These are phyloP conservation scores for Mycocentrospora acerina DNA, from an alignment of 2,329 filamentous ascomycete genomes.

Conservation along the genomic window DNA sequence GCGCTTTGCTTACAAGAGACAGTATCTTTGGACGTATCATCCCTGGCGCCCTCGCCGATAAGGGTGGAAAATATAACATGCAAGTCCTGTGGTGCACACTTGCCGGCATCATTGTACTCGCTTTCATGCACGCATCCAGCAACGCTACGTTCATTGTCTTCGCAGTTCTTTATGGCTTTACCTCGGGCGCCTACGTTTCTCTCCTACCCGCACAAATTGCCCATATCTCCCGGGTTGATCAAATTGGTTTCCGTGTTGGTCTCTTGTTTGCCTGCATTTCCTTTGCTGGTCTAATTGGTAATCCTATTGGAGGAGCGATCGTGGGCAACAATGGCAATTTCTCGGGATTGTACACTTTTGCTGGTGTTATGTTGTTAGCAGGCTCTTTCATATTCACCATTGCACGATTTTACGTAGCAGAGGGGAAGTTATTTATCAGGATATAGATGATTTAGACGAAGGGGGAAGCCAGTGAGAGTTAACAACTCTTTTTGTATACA, in stretches of 20 bases:
- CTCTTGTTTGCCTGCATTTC: slow-evolving; percentile 50
- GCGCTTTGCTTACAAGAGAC: slow-evolving; percentile 38
- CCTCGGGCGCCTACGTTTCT: slow-evolving; percentile 55
- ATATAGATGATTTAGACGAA: too few relatives aligned
- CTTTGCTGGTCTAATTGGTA: slow-evolving; percentile 51
- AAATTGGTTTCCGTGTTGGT: slow-evolving; percentile 60
- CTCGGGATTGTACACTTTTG: slow-evolving; percentile 65
- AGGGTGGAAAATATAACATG: slow-evolving; percentile 56
- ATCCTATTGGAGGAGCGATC: slow-evolving; percentile 50
- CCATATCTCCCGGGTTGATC: slow-evolving; percentile 45
- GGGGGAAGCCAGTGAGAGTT: too few relatives aligned
- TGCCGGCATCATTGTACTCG: slow-evolving; percentile 49
- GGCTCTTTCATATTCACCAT: slow-evolving; percentile 41
- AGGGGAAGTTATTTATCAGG: slow-evolving; percentile 17
- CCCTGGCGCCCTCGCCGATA: slow-evolving; percentile 57
- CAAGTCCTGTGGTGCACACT: slow-evolving; percentile 28
- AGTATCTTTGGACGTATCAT: slow-evolving; percentile 59
- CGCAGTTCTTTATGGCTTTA: slow-evolving; percentile 53
- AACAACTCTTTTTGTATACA: too few relatives aligned
- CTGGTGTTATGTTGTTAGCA: slow-evolving; percentile 55
- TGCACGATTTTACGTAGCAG: slow-evolving; percentile 30
- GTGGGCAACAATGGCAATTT: slow-evolving; percentile 58
- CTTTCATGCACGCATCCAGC: slow-evolving; percentile 49
- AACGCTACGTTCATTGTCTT: slow-evolving; percentile 50
- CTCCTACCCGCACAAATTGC: slow-evolving; percentile 49